Conservation (phyloP, 805 yeast genomes). For the Hanseniaspora valbyensis region DNA sequence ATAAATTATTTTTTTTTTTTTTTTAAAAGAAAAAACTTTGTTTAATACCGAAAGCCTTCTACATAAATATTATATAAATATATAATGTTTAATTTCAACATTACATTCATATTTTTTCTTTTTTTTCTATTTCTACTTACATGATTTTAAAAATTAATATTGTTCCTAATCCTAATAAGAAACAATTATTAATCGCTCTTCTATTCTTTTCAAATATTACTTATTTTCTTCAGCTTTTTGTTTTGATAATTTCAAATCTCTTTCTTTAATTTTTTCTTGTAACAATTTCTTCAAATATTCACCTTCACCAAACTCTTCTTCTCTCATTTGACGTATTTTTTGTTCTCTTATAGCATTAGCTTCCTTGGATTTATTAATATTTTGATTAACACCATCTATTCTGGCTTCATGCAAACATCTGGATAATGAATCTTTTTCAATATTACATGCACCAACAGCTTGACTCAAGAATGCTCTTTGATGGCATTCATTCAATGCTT, state of each 20-base stretch:
- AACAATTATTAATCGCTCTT: too few species aligned
- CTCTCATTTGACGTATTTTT: conserved; percentile 52
- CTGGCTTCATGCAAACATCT: conserved; percentile 75
- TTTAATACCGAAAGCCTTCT: too few species aligned
- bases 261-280: conserved; percentile 40
- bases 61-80: too few species aligned
- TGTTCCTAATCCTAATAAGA: too few species aligned
- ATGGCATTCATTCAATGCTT: conserved; percentile 85
- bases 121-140: too few species aligned
- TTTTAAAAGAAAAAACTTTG: too few species aligned
- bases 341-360: conserved; percentile 45
- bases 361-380: conserved; percentile 40
- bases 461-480: conserved; percentile 53
- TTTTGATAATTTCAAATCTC: conserved; percentile 19
- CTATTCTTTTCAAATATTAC: too few species aligned
- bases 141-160: too few species aligned
- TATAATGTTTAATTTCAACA: too few species aligned
- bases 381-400: conserved; percentile 47
- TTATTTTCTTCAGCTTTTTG: conserved; percentile 4
- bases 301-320: conserved; percentile 72
- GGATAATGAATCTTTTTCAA: conserved; percentile 65
- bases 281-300: conserved; percentile 54
- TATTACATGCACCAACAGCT: conserved; percentile 75
- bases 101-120: too few species aligned
- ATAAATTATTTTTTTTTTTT: too few species aligned